phyloP scores from a whole-genome alignment of 2,329 filamentous ascomycete genomes.

The Paraphaeosphaeria minitans region DNA sequence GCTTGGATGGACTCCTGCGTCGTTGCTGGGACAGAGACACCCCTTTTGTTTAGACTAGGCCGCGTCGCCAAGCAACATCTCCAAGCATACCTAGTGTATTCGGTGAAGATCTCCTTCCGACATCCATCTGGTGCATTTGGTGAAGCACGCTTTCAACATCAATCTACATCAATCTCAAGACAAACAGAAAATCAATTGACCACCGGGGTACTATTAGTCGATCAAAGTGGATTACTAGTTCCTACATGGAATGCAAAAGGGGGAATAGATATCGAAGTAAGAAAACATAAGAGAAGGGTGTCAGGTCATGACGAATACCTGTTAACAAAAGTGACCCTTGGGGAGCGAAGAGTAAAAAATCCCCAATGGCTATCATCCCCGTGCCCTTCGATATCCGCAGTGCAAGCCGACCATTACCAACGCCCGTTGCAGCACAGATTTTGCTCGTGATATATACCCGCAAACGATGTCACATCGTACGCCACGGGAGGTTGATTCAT shows the following conservation, averaged over 20 bases:
- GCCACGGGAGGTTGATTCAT: constrained; percentile 14
- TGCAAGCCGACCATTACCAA: constrained; percentile 39
- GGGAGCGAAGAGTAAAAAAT: constrained; percentile 37
- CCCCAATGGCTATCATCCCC: constrained; percentile 27
- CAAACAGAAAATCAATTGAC: constrained; percentile 12
- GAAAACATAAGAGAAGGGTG: constrained; percentile 48
- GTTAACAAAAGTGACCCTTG: constrained; percentile 32
- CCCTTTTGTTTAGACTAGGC: too few species aligned
- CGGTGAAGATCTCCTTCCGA: too few species aligned
- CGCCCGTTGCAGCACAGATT: constrained; percentile 38
- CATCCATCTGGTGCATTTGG: too few species aligned
- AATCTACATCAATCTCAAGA: too few species aligned
- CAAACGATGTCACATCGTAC: constrained; percentile 15
- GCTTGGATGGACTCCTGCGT: too few species aligned
- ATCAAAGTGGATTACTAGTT: constrained; percentile 48
- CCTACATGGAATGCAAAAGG: constrained; percentile 47
- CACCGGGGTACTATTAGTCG: constrained; percentile 42
- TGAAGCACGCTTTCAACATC: too few species aligned
- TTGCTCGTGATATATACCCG: constrained; percentile 20
- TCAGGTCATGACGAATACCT: constrained; percentile 41
- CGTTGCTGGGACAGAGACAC: too few species aligned
- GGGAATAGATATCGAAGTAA: constrained; percentile 50
- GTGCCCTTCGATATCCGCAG: constrained; percentile 31
- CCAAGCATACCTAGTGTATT: too few species aligned
- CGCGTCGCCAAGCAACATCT: too few species aligned